Base-by-base conservation (phyloP, 257 asterid species). In the Nicotiana noctiflora region DNA sequence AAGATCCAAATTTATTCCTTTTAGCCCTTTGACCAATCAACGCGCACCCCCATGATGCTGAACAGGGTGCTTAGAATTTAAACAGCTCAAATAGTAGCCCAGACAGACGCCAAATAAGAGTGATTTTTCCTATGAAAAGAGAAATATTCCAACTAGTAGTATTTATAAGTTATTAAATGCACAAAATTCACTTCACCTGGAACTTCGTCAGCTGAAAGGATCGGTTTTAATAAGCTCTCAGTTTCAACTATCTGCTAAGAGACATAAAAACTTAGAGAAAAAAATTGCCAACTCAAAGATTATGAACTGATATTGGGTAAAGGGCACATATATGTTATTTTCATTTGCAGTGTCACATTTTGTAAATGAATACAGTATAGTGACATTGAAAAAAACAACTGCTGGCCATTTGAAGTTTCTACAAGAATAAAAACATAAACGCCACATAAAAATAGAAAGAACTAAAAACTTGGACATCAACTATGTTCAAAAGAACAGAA, bases 211-310 rank as follows among this genome's bases (percentile, higher is more conserved):
- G 88, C 89, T 65, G 93, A 89, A 85, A 90, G 88, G 84, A 94
- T 86, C 77, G 97, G 97, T 81, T 89, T 92, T 82, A 94, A 84
- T 85, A 96, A 87, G 84, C 94, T 91, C 87, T 96, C 97, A 14
- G 97, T 90, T 88, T 92, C 95, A 86, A 92, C 95, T 10, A 87
- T 82, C 99, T 96, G 90, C 65, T 74, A 83, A 78, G 44, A 4
- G 75, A 53, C 76, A 82, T 62, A 56, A 61, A 46, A 81, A 57
- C 84, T 84, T 27, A 63, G 80, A 34, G 9, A 37, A 83, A 83
- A 77, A 21, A 77, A 59, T 29, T 23, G 68, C 3, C n/a, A 49
- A 52, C 53, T 25, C 59, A 56, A n/a, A 13, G 53, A 57, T 10
- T 13, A 70, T 40, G 18, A 11, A 27, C 18, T 27, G 25, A 67